Evolutionary conservation across 805 yeast genomes (phyloP).

Genomic region (Kluyveromyces dobzhanskii): DNA sequence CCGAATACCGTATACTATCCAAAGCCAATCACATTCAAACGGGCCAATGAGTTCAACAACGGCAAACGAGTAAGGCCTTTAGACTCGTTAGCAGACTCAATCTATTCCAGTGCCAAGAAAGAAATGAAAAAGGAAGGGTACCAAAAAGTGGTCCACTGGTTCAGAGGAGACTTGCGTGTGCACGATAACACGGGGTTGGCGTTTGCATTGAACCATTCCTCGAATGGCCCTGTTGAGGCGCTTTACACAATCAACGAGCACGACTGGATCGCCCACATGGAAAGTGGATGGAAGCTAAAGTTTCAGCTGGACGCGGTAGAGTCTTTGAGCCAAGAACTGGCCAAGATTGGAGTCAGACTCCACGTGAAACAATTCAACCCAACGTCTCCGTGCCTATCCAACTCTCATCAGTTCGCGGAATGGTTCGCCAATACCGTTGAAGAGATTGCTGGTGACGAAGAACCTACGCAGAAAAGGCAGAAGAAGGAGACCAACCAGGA

Average conservation of each 20-base stretch:
- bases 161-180: conserved; percentile 38
- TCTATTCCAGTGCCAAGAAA: conserved; percentile 1
- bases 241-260: conserved; percentile 35
- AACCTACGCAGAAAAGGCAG: too few relatives aligned
- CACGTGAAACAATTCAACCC: conserved; percentile 20
- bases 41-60: conserved; percentile 16
- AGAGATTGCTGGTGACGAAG: conserved; percentile 1
- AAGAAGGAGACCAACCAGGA: background rate
- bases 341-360: conserved; percentile 32
- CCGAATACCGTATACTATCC: conserved; percentile 13
- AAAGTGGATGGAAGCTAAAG: conserved; percentile 36
- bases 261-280: conserved; percentile 35
- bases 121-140: conserved; percentile 3
- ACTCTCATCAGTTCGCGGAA: conserved; percentile 11
- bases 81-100: conserved; percentile 8
- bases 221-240: conserved; percentile 15
- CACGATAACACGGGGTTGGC: conserved; percentile 37
- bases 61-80: conserved; percentile 13
- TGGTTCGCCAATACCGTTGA: conserved; percentile 14
- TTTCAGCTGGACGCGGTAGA: conserved; percentile 31
- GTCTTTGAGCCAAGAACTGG: conserved; percentile 26
- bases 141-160: conserved; percentile 35
- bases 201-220: conserved; percentile 27
- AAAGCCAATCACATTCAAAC: conserved; percentile 12
- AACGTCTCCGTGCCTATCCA: conserved; percentile 9